Evolutionary conservation across 495 filamentous ascomycete species (phyloP), one percentile per base, ranked within the genome.

Genomic region (Aspergillus funiculosus): DNA sequence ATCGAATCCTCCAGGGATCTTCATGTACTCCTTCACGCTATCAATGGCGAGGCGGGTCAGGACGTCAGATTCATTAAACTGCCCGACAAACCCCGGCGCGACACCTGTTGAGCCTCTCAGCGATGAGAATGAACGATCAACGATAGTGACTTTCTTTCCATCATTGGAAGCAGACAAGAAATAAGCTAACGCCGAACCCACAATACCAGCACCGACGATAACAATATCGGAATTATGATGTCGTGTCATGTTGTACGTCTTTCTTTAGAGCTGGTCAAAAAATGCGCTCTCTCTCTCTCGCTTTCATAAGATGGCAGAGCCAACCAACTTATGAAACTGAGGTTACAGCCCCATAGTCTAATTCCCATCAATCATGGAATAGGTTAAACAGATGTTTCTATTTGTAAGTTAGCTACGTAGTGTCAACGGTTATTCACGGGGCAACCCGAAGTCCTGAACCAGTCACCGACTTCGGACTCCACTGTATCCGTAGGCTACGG

Each of bases 201-300:
- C 62, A 24, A 76, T 72, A 18, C 72, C 72, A 4, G 62, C 73
- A 26, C 73, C 71, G 19, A 76, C 47, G 32, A 73, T 66, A 25
- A 63, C 60, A 28, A 71, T 58, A 32, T 64, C 61, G 15, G 43
- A 35, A 17, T 38, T 46, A 25, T 39, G 15, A 45, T 43, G 19
- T 1, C 39, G 7, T 22, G 29, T 31, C 20, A 31, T 45, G n/a
- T 21, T 7, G 39, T 27, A n/a, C n/a, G n/a, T n/a, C n/a, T n/a
- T n/a, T n/a, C n/a, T n/a, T n/a, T n/a, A n/a, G n/a, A n/a, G n/a
- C n/a, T n/a, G n/a, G n/a, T n/a, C n/a, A n/a, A n/a, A n/a, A n/a
- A n/a, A n/a, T n/a, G n/a, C n/a, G n/a, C n/a, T n/a, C n/a, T n/a
- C n/a, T n/a, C n/a, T n/a, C n/a, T n/a, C n/a, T n/a, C n/a, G n/a